phyloP scores from a whole-genome alignment of 2,329 filamentous ascomycete species.

The Seiridium unicorne region DNA sequence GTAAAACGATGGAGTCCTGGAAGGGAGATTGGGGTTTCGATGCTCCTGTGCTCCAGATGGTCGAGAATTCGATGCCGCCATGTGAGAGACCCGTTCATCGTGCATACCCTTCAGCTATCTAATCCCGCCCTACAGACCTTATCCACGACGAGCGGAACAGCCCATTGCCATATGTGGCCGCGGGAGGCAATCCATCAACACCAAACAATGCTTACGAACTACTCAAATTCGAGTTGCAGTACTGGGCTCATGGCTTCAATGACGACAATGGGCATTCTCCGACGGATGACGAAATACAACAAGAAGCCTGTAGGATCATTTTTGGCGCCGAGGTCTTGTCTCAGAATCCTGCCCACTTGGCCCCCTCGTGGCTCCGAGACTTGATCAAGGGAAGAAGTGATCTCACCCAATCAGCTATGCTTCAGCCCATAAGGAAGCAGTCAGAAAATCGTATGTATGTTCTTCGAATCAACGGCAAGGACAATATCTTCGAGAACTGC shows the following conservation, averaged over 20 bases:
- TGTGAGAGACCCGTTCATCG: conserved; percentile 47
- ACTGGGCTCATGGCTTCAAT: conserved; percentile 45
- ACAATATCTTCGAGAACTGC: conserved; percentile 55
- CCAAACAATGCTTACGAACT: conserved; percentile 61
- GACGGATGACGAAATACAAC: conserved; percentile 51
- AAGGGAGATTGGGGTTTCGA: conserved; percentile 71
- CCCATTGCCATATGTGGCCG: conserved; percentile 52
- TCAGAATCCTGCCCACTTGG: conserved; percentile 34
- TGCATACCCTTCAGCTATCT: conserved; percentile 31
- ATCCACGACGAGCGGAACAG: conserved; percentile 62
- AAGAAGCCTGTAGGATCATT: conserved; percentile 60
- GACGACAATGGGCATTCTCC: conserved; percentile 39
- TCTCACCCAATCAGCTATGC: conserved; percentile 41
- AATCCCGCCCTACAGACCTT: conserved; percentile 48
- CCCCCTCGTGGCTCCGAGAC: conserved; percentile 56
- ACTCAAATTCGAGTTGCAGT: conserved; percentile 55
- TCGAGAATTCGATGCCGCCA: conserved; percentile 66
- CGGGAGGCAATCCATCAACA: conserved; percentile 39
- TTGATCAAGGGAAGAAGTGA: conserved; percentile 50
- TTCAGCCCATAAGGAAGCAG: conserved; percentile 45
- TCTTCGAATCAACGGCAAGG: conserved; percentile 57
- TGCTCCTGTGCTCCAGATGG: conserved; percentile 56
- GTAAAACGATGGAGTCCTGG: conserved; percentile 67
- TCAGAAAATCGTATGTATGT: conserved; percentile 45
- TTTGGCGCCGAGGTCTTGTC: conserved; percentile 51